Conservation (phyloP, 371 early-diverging fungal species). For the Mortierella sp. region DNA sequence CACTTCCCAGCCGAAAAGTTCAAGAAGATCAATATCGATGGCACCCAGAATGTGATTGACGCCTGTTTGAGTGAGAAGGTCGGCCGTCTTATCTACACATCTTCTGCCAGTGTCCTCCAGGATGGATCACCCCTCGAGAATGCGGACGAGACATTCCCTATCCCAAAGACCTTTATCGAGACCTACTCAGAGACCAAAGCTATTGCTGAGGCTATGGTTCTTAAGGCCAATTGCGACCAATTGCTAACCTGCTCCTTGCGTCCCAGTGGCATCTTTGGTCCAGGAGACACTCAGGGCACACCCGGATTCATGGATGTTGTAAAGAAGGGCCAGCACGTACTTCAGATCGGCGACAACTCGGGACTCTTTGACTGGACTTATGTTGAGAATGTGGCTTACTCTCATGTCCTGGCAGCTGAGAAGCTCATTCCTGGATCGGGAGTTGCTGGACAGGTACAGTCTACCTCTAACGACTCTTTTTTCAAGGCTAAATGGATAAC, state of each 20-base stretch:
- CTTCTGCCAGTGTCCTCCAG: slow-evolving; percentile 90
- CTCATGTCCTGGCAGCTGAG: slow-evolving; percentile 90
- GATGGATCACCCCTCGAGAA: slow-evolving; percentile 82
- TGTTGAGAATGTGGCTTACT: slow-evolving; percentile 93
- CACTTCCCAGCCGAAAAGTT: slow-evolving; percentile 72
- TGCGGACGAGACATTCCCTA: slow-evolving; percentile 83
- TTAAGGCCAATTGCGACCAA: slow-evolving; percentile 80
- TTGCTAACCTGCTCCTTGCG: slow-evolving; percentile 85
- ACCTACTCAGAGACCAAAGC: slow-evolving; percentile 94
- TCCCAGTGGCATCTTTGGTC: slow-evolving; percentile 95
- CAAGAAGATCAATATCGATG: slow-evolving; percentile 87
- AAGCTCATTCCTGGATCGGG: slow-evolving; percentile 64
- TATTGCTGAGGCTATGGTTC: slow-evolving; percentile 84
- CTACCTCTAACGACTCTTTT: neutral
- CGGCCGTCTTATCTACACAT: slow-evolving; percentile 84
- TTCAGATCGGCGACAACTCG: slow-evolving; percentile 90
- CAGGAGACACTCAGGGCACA: slow-evolving; percentile 88
- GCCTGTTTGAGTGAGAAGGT: slow-evolving; percentile 80
- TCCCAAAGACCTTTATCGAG: slow-evolving; percentile 83
- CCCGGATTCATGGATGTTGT: slow-evolving; percentile 82
- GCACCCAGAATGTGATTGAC: slow-evolving; percentile 86
- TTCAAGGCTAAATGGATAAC: no score
- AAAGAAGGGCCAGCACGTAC: slow-evolving; percentile 75
- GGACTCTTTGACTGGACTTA: slow-evolving; percentile 93
- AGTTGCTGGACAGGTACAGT: slow-evolving; percentile 63